Percentiles rank a stretch among this genome's conserved stretches.
Conservation (phyloP, 2,329 filamentous ascomycete species). For the Hypoxylon sp. region DNA sequence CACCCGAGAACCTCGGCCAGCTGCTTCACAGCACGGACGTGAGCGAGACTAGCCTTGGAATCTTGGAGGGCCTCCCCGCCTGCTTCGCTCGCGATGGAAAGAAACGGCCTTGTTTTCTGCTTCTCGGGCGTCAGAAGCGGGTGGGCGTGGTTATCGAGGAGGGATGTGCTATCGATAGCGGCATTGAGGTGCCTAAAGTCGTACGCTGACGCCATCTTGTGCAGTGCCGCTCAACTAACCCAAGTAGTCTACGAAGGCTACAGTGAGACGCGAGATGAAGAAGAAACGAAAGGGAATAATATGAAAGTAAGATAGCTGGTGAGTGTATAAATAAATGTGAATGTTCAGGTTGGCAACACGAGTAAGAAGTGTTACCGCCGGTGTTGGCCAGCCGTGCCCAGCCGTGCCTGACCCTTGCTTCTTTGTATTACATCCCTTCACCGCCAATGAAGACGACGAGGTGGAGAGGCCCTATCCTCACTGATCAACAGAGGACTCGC, state of each 20-base stretch:
- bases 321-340: neutral
- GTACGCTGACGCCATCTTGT: constrained; percentile 28
- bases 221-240: neutral
- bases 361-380: too few species aligned
- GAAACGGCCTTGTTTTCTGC: constrained; percentile 56
- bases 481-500: too few species aligned
- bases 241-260: too few species aligned
- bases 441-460: neutral
- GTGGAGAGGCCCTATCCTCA: too few species aligned
- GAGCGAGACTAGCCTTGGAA: constrained; percentile 68
- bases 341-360: too few species aligned
- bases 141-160: constrained; percentile 78
- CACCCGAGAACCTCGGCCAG: constrained; percentile 71
- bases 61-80: constrained; percentile 71
- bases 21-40: constrained; percentile 74
- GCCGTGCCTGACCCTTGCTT: too few species aligned
- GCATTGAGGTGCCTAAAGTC: constrained; percentile 29
- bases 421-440: too few species aligned
- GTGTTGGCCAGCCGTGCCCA: too few species aligned
- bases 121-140: constrained; percentile 66
- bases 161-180: constrained; percentile 63
- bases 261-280: too few species aligned
- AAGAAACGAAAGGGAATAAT: too few species aligned
- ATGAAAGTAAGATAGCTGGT: neutral
- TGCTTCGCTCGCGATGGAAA: constrained; percentile 76